A percentile compares a stretch with the other conserved stretches of the same genome.
Evolutionary conservation across 2,329 filamentous ascomycete genomes (phyloP).

Genomic region (Talaromyces sp.): DNA sequence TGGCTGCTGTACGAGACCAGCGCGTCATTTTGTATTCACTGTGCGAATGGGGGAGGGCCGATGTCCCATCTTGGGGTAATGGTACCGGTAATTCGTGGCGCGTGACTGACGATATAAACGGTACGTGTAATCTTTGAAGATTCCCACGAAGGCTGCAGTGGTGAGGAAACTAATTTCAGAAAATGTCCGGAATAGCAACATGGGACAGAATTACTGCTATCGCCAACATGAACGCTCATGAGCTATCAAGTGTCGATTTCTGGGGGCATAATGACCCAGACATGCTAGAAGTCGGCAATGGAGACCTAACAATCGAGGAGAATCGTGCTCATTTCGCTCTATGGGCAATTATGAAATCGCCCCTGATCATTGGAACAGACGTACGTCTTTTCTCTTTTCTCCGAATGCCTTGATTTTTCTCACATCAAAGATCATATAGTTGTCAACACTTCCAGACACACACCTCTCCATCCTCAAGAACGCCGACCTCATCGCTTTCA

Average conservation of each 20-base stretch:
- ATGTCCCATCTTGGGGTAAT: constrained; percentile 49
- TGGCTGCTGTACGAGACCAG: constrained; percentile 35
- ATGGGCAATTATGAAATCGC: constrained; percentile 50
- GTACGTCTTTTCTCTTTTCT: constrained; percentile 17
- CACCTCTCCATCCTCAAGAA: constrained; percentile 44
- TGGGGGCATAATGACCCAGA: constrained; percentile 50
- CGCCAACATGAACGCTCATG: constrained; percentile 47
- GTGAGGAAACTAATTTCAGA: neutral
- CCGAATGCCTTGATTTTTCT: neutral
- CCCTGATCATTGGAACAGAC: constrained; percentile 45
- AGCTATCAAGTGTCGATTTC: constrained; percentile 43
- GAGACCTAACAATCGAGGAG: constrained; percentile 43
- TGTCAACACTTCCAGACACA: constrained; percentile 32
- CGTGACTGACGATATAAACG: constrained; percentile 31
- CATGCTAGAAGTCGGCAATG: constrained; percentile 50
- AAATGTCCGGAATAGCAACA: constrained; percentile 16
- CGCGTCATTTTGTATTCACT: constrained; percentile 49
- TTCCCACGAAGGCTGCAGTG: neutral
- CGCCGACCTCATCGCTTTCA: constrained; percentile 36
- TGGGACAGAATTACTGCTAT: constrained; percentile 37
- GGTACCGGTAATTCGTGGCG: constrained; percentile 46
- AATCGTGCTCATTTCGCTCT: constrained; percentile 48
- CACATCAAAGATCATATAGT: constrained; percentile 20
- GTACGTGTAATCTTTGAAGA: constrained; percentile 17
- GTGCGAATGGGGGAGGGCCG: constrained; percentile 51